Evolutionary conservation across 177 flowering plant genomes (phyloP), one percentile per base, ranked within the genome.

Genomic region (Vitis hybrid): DNA sequence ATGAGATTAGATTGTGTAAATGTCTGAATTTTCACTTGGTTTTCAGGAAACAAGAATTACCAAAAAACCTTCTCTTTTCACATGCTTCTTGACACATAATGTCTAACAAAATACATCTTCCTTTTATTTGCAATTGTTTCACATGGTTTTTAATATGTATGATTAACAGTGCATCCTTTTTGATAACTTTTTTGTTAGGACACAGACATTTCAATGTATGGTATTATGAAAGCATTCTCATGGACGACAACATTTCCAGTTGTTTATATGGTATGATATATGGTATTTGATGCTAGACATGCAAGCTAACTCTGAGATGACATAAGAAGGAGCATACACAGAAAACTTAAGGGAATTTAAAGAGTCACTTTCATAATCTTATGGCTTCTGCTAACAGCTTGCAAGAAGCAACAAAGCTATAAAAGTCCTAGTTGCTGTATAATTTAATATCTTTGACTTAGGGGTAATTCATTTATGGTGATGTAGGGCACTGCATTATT

Each of bases 361-460:
- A 60, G 12, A 55, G 70, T 67, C 67, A 48, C 17, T 67, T 67
- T 67, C 67, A 62, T 52, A 59, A 72, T 65, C 15, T 50, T 59
- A 7, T 5, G 14, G 30, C 48, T 63, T 63, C 23, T 63, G 0
- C 34, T n/a, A 63, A 52, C 56, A 65, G 56, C 64, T 69, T 73
- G 68, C 62, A 52, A 40, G 73, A 64, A 68, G 62, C 54, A 69
- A 65, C 73, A 18, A 65, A 69, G 2, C 50, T 19, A 64, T 13
- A 15, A 19, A 23, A 56, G n/a, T 63, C 57, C 12, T 5, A 12
- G 51, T 49, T 52, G 48, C 67, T n/a, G 12, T 14, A 15, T 72
- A n/a, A 66, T 51, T 32, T 19, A 19, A 49, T 64, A 64, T 48
- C 52, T 54, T 60, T 72, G 70, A 66, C 70, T 50, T 66, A 19